Evolutionary conservation across 225 moss, liverwort and hornwort genomes (phyloP).

Genomic region (Ulota crispa): DNA sequence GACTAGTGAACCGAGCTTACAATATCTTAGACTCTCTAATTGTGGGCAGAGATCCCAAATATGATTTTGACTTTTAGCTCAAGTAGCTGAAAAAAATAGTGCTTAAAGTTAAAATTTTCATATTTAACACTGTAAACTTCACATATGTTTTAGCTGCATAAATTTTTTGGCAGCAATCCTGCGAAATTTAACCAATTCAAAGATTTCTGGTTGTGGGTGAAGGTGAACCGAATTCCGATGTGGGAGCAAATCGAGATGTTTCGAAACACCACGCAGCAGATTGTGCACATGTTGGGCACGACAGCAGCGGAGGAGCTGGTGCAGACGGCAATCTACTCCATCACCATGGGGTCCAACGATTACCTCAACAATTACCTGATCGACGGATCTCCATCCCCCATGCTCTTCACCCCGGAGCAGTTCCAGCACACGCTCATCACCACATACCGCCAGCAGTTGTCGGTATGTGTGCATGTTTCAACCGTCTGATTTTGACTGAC

Average conservation of each 20-base stretch:
- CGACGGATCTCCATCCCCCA: slow-evolving; percentile 37
- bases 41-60: too few species aligned
- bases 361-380: slow-evolving; percentile 61
- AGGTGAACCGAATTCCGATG: slow-evolving; percentile 48
- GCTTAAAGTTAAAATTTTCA: too few species aligned
- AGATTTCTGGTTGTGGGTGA: background rate
- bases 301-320: slow-evolving; percentile 30
- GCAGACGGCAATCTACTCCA: slow-evolving; percentile 41
- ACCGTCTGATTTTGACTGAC: background rate
- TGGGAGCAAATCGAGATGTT: slow-evolving; percentile 50
- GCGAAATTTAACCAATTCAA: too few species aligned
- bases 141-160: too few species aligned
- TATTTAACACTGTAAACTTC: too few species aligned
- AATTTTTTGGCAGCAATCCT: too few species aligned
- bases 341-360: slow-evolving; percentile 59
- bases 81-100: too few species aligned
- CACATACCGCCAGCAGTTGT: slow-evolving; percentile 45
- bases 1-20: background rate
- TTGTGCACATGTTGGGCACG: slow-evolving; percentile 36
- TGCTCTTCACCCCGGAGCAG: slow-evolving; percentile 36
- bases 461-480: background rate
- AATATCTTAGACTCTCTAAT: background rate
- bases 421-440: slow-evolving; percentile 48
- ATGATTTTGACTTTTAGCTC: too few species aligned
- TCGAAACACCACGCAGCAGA: slow-evolving; percentile 37